Evolutionary conservation across 345 rosid species (phyloP).

Genomic region (Eucalyptus grandis): DNA sequence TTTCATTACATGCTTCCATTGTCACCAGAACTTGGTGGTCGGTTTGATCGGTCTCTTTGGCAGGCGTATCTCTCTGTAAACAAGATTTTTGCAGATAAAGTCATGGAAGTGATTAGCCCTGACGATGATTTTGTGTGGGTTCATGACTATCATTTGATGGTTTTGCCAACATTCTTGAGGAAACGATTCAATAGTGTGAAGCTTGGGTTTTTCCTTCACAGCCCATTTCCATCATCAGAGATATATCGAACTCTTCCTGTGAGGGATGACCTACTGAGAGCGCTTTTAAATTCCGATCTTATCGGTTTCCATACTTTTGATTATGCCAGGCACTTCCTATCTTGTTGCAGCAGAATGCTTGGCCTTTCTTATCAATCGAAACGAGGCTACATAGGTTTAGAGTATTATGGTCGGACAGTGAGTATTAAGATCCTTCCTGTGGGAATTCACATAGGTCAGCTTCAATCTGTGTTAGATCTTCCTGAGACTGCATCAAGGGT

Average conservation of each 20-base stretch:
- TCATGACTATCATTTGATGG: constrained; percentile 95
- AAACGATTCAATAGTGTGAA: constrained; percentile 82
- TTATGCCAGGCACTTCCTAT: constrained; percentile 89
- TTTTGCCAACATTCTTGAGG: constrained; percentile 82
- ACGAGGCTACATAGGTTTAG: constrained; percentile 84
- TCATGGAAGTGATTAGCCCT: constrained; percentile 89
- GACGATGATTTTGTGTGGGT: constrained; percentile 95
- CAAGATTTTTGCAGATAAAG: constrained; percentile 92
- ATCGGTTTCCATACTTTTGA: constrained; percentile 95
- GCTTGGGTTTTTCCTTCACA: constrained; percentile 91
- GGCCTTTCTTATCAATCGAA: constrained; percentile 86
- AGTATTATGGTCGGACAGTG: constrained; percentile 81
- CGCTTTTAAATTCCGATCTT: constrained; percentile 73
- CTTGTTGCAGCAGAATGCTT: constrained; percentile 94
- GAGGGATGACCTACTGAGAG: constrained; percentile 71
- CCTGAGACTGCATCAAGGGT: constrained; percentile 66
- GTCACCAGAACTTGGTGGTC: constrained; percentile 81
- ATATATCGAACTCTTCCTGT: constrained; percentile 88
- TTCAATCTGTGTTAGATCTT: constrained; percentile 61
- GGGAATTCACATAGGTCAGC: constrained; percentile 85
- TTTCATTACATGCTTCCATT: constrained; percentile 97
- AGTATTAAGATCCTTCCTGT: constrained; percentile 92
- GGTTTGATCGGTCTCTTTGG: constrained; percentile 88
- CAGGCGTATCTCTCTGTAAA: constrained; percentile 87
- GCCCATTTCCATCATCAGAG: constrained; percentile 94